Base-by-base conservation (phyloP, 805 yeast species). In the Myxozyma neglecta region DNA sequence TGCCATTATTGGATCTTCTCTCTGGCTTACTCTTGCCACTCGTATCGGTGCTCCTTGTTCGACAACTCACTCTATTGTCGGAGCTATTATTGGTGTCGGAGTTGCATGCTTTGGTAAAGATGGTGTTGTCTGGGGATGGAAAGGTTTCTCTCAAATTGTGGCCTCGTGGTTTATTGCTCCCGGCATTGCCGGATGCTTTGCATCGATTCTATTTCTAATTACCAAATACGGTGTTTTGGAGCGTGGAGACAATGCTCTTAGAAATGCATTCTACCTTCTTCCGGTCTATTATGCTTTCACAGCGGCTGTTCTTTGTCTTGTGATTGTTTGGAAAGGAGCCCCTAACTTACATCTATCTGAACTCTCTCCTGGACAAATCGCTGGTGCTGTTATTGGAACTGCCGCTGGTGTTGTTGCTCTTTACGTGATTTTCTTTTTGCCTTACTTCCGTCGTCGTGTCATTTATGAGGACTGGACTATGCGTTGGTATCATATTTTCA, bases 111-210 rank as follows among this genome's bases (percentile, higher is more conserved):
- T 80, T 67, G 90, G 90, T 60, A 84, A 83, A 48, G 70, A 75
- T 6, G 78, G 83, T 63, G 81, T 87, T 56, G 76, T 72, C 57
- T 88, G 93, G 93, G 91, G 90, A 34, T 88, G 92, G 93, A 55
- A 68, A 14, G 90, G 92, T 35, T 86, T 88, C 61, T 70, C 88
- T 0, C 86, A 85, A 73, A 87, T 87, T 65, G 83, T 85, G 63
- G 92, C 93, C 2, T 85, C 91, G 11, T 88, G 92, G 92, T 85
- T 85, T 70, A 84, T 87, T 75, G 91, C 93, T 6, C 93, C 93
- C 14, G 72, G 79, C 20, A 76, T 87, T 61, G 87, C 92, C 14
- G 93, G 90, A 63, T 69, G 72, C 42, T 81, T 88, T 65, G 84
- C 90, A 3, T 73, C 87, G 3, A 75, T 82, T 47, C 72, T 85